phyloP scores from a whole-genome alignment of 2,329 filamentous ascomycete genomes.

The Colletotrichum echinochloae region DNA sequence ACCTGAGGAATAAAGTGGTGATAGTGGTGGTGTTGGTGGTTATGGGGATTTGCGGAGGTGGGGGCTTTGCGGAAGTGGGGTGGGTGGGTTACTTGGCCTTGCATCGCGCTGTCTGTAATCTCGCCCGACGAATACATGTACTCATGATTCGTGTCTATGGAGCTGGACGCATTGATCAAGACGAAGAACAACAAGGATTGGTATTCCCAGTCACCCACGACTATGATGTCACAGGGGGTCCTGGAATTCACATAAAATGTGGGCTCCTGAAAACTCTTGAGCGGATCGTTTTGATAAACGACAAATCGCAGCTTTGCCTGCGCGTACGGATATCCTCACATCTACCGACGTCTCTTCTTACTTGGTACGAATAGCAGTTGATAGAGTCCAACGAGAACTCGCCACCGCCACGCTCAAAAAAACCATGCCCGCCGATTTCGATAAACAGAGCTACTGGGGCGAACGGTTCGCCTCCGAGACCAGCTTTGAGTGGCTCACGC shows the following conservation, averaged over 20 bases:
- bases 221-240: constrained; percentile 28
- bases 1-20: too few relatives aligned
- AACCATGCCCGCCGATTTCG: constrained; percentile 52
- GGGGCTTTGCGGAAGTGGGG: too few relatives aligned
- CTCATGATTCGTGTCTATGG: background rate
- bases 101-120: background rate
- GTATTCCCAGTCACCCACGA: background rate
- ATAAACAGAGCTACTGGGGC: constrained; percentile 64
- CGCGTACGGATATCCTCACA: constrained; percentile 1
- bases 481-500: constrained; percentile 61
- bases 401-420: background rate
- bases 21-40: too few relatives aligned
- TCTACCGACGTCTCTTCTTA: constrained; percentile 8
- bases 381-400: fast-evolving
- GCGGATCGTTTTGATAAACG: constrained; percentile 16
- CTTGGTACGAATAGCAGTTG: too few relatives aligned
- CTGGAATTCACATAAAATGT: constrained; percentile 31
- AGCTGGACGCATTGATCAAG: background rate
- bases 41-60: too few relatives aligned
- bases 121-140: background rate
- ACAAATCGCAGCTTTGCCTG: background rate
- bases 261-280: constrained; percentile 32
- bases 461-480: constrained; percentile 58
- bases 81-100: too few relatives aligned
- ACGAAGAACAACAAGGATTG: background rate